Percentiles rank a stretch among this genome's conserved stretches.
Evolutionary conservation across 2,329 filamentous ascomycete genomes (phyloP).

Genomic region (Colletotrichum filicis): DNA sequence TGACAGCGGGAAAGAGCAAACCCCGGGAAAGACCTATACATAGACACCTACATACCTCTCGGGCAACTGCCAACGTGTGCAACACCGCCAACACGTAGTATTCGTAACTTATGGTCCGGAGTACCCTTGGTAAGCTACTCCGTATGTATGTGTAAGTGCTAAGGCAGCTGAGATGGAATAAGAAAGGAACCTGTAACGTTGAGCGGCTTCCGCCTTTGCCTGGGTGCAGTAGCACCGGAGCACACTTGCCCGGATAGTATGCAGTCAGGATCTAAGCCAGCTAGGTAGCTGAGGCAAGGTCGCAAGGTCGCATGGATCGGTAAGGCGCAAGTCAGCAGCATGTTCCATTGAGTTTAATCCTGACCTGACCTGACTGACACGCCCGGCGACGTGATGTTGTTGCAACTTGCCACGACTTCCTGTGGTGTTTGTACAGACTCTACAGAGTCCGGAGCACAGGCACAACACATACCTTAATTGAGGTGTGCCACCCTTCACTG

Average conservation of each 20-base stretch:
- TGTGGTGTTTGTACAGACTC: background rate
- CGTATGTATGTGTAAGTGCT: background rate
- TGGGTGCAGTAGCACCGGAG: background rate
- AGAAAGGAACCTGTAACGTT: constrained; percentile 14
- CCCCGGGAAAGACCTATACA: too few relatives aligned
- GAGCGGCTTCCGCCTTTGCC: background rate
- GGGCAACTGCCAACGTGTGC: too few relatives aligned
- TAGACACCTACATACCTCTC: too few relatives aligned
- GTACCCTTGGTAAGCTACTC: background rate
- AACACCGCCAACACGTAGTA: too few relatives aligned
- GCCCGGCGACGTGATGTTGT: background rate
- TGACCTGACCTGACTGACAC: too few relatives aligned
- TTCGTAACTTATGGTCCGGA: background rate
- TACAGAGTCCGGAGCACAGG: background rate
- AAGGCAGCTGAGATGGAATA: constrained; percentile 3
- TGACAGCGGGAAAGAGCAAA: background rate
- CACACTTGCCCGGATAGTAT: background rate
- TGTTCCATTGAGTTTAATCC: background rate
- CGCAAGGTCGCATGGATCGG: background rate
- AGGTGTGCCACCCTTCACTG: background rate
- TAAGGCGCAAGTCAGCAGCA: background rate
- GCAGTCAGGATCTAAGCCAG: background rate
- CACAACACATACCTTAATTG: background rate
- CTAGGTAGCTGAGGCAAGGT: background rate
- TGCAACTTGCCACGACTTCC: background rate